Evolutionary conservation across 163 green algal species (phyloP).

Genomic region (Chlorella variabilis): DNA sequence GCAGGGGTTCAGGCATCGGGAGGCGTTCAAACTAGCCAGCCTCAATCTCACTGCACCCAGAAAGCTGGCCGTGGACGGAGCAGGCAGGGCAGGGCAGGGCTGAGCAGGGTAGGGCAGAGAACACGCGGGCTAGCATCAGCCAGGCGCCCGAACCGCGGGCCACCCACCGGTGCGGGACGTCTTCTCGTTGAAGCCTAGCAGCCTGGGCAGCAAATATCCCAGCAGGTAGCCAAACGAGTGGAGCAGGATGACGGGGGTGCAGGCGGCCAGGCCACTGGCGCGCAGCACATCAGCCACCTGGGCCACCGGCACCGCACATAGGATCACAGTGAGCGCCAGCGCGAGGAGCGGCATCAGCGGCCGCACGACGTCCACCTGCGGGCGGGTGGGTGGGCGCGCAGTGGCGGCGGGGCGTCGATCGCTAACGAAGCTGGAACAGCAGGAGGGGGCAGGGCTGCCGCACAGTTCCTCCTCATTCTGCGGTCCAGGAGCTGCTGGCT

Average conservation of each 20-base stretch:
- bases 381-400: no score
- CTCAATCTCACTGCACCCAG: no score
- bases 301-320: constrained; percentile 73
- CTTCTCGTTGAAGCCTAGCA: constrained; percentile 74
- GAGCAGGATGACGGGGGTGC: constrained; percentile 71
- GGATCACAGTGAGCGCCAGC: constrained; percentile 69
- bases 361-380: constrained; percentile 49
- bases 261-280: constrained; percentile 55
- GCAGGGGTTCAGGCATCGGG: not conserved
- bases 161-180: constrained; percentile 63
- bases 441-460: no score
- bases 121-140: not conserved
- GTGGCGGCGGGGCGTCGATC: not conserved
- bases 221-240: constrained; percentile 74
- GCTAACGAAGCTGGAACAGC: no score
- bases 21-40: no score
- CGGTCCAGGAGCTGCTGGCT: no score
- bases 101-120: no score
- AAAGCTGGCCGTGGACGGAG: no score
- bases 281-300: constrained; percentile 53
- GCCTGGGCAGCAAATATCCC: constrained; percentile 75
- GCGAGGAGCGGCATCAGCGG: constrained; percentile 70
- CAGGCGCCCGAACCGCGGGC: no score
- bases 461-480: no score
- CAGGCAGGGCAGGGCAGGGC: no score